Evolutionary conservation across 495 filamentous ascomycete genomes (phyloP), one percentile per base, ranked within the genome.

Genomic region (Trichoderma virens): DNA sequence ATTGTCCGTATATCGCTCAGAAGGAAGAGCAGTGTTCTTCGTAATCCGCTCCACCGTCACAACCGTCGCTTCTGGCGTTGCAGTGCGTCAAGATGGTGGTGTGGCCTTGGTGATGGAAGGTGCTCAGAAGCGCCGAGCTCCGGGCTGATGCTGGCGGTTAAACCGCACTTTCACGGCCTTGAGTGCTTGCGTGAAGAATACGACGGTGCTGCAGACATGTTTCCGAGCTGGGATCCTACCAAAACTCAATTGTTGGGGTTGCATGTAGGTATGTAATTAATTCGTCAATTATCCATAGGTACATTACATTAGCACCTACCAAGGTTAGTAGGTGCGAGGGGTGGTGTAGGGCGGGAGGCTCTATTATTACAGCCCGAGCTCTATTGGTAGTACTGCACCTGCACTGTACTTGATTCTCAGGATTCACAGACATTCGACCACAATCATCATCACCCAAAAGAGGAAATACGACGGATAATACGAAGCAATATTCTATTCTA

Each of bases 121-220:
- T 28, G 51, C 51, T 56, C 23, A 56, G 51, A 56, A 56, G 51
- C 51, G 51, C 51, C 51, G 51, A 56, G 51, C 23, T 30, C 25
- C 23, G 23, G 23, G 25, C 25, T 9, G 9, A 27, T 27, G 7
- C 51, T 28, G 51, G 51, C 51, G 51, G 51, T 56, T 56, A 56
- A 56, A 28, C 2, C 23, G 5, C 9, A 56, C 3, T 20, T 18
- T 23, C 4, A 6, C 8, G 18, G 13, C 38, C 38, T 11, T 16
- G 38, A 41, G 38, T 41, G 18, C 18, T 18, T 41, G 38, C 38
- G 38, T 41, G 38, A 41, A 41, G 38, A 41, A n/a, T n/a, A n/a
- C n/a, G n/a, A n/a, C n/a, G n/a, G n/a, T n/a, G n/a, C n/a, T n/a
- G n/a, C n/a, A n/a, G n/a, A n/a, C n/a, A n/a, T n/a, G n/a, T n/a